Evolutionary conservation across 805 yeast species (phyloP).

Genomic region (Starmerella vitae): DNA sequence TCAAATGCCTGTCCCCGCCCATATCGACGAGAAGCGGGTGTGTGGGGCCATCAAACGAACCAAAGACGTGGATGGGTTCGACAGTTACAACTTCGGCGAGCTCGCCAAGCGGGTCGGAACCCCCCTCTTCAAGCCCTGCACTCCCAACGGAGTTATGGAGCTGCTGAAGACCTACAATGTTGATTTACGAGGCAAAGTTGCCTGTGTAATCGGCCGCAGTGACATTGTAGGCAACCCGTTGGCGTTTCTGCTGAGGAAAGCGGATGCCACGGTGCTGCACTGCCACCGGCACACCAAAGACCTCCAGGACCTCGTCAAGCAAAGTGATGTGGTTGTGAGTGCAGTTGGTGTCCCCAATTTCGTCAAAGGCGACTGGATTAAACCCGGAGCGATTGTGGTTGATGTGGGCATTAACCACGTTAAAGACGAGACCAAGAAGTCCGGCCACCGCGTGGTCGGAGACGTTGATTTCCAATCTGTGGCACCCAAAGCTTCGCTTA

Average conservation of each 20-base stretch:
- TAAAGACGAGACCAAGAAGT: constrained; percentile 57
- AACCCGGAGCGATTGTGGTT: constrained; percentile 68
- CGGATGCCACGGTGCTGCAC: constrained; percentile 73
- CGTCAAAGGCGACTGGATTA: constrained; percentile 79
- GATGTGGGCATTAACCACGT: constrained; percentile 93
- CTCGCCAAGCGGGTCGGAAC: constrained; percentile 73
- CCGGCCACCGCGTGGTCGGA: constrained; percentile 81
- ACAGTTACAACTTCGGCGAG: constrained; percentile 79
- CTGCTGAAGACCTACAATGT: constrained; percentile 59
- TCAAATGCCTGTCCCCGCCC: constrained; percentile 79
- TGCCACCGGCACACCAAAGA: constrained; percentile 63
- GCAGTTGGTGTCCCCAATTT: constrained; percentile 82
- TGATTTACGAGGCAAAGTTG: constrained; percentile 59
- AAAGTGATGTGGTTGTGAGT: constrained; percentile 80
- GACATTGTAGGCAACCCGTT: constrained; percentile 95
- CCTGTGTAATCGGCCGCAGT: constrained; percentile 87
- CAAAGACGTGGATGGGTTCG: constrained; percentile 94
- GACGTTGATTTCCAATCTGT: constrained; percentile 78
- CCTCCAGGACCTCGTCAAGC: constrained; percentile 42
- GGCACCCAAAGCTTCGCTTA: constrained; percentile 44
- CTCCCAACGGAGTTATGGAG: constrained; percentile 86
- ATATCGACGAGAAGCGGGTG: constrained; percentile 61
- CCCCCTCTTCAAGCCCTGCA: constrained; percentile 81
- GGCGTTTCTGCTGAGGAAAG: constrained; percentile 62
- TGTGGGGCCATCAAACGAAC: constrained; percentile 67